Conservation (phyloP, 768 basidiomycete genomes). For the Hydnum rufescens region DNA sequence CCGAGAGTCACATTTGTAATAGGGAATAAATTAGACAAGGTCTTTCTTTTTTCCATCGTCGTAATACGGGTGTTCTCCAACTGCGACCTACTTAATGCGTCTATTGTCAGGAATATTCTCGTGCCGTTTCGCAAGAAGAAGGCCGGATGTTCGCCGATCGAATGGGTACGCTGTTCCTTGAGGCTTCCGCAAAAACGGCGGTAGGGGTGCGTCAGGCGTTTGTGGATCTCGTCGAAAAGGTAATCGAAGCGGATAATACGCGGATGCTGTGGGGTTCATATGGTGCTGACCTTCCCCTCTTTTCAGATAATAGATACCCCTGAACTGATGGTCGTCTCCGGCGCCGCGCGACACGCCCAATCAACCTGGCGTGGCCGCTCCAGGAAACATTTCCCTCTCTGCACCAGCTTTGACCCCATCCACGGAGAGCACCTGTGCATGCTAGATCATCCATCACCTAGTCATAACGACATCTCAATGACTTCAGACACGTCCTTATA, state of each 20-base stretch:
- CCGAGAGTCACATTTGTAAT: no score
- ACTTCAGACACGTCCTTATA: no score
- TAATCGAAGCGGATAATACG: constrained; percentile 49
- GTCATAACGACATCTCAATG: no score
- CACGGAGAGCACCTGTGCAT: constrained; percentile 1
- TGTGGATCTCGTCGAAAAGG: constrained; percentile 57
- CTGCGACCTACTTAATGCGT: background rate
- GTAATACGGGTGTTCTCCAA: background rate
- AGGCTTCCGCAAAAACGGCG: constrained; percentile 84
- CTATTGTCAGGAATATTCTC: constrained; percentile 54
- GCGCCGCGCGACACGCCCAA: background rate
- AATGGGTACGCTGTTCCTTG: constrained; percentile 73
- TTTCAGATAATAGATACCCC: constrained; percentile 46
- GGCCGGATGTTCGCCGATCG: constrained; percentile 61
- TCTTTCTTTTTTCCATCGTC: constrained; percentile 11
- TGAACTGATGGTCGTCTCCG: constrained; percentile 37
- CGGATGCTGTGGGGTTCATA: background rate
- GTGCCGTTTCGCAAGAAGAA: constrained; percentile 66
- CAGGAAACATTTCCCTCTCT: constrained; percentile 1
- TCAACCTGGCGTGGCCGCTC: background rate
- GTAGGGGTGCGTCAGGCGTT: constrained; percentile 64
- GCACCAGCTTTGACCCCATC: background rate
- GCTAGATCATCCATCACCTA: no score
- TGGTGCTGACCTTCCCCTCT: background rate
- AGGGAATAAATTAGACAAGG: constrained; percentile 76